Conservation (phyloP, 345 rosid genomes). For the Viola odorata region DNA sequence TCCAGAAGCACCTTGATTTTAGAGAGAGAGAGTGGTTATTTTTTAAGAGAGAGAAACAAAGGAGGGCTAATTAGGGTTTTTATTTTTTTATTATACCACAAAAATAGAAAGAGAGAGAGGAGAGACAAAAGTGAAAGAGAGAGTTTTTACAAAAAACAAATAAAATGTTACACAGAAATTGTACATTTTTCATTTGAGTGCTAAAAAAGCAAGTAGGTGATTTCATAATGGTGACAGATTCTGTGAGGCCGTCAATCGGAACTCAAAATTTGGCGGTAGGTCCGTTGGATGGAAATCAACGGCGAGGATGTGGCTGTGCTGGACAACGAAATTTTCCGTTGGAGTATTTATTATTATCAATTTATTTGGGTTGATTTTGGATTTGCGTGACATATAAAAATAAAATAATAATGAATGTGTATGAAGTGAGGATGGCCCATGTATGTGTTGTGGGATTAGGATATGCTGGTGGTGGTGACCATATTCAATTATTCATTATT, state of each 20-base stretch:
- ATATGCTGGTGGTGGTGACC: no score
- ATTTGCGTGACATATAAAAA: no score
- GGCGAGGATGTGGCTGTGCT: background rate
- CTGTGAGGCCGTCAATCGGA: no score
- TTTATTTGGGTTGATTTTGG: no score
- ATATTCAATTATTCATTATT: no score
- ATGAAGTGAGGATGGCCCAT: no score
- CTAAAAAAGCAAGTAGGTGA: background rate
- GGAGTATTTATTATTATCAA: no score
- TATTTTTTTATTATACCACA: conserved; percentile 5
- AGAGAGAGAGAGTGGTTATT: background rate
- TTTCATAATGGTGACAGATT: background rate
- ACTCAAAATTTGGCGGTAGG: no score
- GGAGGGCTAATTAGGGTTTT: conserved; percentile 13
- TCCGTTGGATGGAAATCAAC: background rate
- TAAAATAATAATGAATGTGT: no score
- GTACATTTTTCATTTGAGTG: background rate
- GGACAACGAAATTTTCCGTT: background rate
- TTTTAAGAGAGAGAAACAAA: background rate
- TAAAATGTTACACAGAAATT: background rate
- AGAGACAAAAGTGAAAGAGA: background rate
- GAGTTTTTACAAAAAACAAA: background rate
- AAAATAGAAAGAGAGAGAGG: background rate
- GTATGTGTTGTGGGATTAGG: no score
- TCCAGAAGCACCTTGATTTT: background rate